phyloP scores from a whole-genome alignment of 106 monocot species.

The Platanthera zijinensis region DNA sequence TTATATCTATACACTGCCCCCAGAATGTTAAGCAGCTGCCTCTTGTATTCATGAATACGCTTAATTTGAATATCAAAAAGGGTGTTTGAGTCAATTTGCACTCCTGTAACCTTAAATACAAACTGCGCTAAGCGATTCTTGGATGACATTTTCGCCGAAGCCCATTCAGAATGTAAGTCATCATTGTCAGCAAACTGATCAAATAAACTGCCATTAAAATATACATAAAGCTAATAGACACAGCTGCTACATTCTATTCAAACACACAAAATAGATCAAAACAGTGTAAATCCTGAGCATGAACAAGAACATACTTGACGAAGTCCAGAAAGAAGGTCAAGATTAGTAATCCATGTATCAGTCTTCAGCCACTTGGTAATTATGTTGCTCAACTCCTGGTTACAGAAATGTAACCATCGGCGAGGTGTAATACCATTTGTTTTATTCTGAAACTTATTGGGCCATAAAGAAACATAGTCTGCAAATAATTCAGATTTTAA shows the following conservation, averaged over 20 bases:
- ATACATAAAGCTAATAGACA: not conserved
- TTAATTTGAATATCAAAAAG: slow-evolving; percentile 94
- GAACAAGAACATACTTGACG: slow-evolving; percentile 39
- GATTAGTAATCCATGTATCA: slow-evolving; percentile 78
- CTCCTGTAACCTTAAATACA: slow-evolving; percentile 59
- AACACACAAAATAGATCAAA: not conserved
- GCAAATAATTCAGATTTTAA: slow-evolving; percentile 70
- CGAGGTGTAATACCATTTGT: slow-evolving; percentile 94
- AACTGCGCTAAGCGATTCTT: slow-evolving; percentile 68
- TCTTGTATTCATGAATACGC: slow-evolving; percentile 95
- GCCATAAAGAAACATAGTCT: slow-evolving; percentile 83
- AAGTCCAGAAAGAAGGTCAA: slow-evolving; percentile 84
- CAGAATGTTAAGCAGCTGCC: slow-evolving; percentile 84
- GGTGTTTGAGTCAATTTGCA: slow-evolving; percentile 56
- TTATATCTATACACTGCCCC: slow-evolving; percentile 84
- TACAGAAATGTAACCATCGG: slow-evolving; percentile 79
- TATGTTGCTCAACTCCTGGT: slow-evolving; percentile 66
- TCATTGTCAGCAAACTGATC: slow-evolving; percentile 72
- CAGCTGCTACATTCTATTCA: not conserved
- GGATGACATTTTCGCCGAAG: slow-evolving; percentile 64
- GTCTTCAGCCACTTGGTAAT: slow-evolving; percentile 93
- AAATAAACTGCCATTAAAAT: not conserved
- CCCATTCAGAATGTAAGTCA: slow-evolving; percentile 75
- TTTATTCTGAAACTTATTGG: slow-evolving; percentile 84
- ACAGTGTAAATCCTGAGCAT: not conserved